These are phyloP conservation scores for Babesia bovis DNA, from an alignment of 169 alveolate species.

Conservation along the genomic window DNA sequence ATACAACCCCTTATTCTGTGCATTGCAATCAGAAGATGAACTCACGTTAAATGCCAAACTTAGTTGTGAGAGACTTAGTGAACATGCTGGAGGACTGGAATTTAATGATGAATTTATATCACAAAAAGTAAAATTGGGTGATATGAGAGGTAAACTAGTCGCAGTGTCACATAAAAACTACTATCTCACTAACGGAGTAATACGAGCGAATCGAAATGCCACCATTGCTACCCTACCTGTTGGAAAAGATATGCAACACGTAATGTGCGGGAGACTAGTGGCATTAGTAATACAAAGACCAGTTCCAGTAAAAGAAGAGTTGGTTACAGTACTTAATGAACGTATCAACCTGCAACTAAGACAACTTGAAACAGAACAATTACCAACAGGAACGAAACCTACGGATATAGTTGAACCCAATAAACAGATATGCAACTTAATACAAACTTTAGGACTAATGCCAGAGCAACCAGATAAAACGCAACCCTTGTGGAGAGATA, in stretches of 20 bases:
- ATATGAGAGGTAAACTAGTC: background rate
- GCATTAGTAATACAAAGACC: conserved; percentile 29
- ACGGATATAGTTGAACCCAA: conserved; percentile 28
- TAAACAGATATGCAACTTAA: conserved; percentile 28
- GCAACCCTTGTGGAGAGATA: conserved; percentile 27
- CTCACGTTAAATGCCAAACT: background rate
- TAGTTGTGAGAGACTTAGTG: conserved; percentile 1
- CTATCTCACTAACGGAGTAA: conserved; percentile 26
- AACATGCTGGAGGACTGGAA: conserved; percentile 18
- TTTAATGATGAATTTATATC: conserved; percentile 17
- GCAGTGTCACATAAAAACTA: conserved; percentile 44
- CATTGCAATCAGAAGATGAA: background rate
- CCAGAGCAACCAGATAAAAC: background rate
- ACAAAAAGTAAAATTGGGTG: conserved; percentile 7
- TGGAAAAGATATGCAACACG: background rate
- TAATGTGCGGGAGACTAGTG: conserved; percentile 30
- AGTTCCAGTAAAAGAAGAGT: conserved; percentile 20
- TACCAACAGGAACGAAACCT: conserved; percentile 32
- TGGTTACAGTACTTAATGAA: conserved; percentile 19
- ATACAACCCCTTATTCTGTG: conserved; percentile 27
- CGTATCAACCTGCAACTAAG: conserved; percentile 41
- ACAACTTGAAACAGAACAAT: conserved; percentile 33
- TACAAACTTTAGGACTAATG: conserved; percentile 6
- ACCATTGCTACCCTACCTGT: conserved; percentile 15
- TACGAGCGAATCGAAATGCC: conserved; percentile 39